Evolutionary conservation across 371 early-diverging fungal genomes (phyloP).

Genomic region (Funneliformis caledonium): DNA sequence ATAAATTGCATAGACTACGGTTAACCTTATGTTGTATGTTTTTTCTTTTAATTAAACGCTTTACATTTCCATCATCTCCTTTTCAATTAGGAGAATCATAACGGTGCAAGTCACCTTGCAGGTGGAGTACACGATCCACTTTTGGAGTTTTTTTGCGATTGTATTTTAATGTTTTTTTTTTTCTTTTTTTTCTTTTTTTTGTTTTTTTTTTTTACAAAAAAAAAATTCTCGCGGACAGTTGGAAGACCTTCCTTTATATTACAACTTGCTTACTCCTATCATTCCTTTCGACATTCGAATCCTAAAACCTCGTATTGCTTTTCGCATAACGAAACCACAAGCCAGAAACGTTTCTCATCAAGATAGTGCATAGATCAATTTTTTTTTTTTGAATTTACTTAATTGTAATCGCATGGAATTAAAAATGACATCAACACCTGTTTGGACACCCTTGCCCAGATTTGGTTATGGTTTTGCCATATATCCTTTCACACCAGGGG

Average conservation of each 20-base stretch:
- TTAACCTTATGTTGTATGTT: neutral
- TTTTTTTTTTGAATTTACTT: neutral
- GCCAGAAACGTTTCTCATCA: neutral
- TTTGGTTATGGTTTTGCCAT: conserved; percentile 41
- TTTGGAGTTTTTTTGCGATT: neutral
- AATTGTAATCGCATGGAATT: neutral
- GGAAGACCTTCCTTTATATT: neutral
- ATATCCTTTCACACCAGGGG: conserved; percentile 54
- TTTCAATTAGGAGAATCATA: conserved; percentile 4
- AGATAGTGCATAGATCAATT: neutral
- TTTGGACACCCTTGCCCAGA: conserved; percentile 34
- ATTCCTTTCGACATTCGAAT: neutral
- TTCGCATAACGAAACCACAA: conserved; percentile 5
- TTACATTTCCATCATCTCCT: neutral
- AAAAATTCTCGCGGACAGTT: neutral
- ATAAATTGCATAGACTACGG: neutral
- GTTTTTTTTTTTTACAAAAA: neutral
- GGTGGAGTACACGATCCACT: conserved; percentile 1
- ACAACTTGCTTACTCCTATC: neutral
- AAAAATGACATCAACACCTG: neutral
- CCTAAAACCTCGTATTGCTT: neutral
- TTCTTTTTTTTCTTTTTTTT: neutral
- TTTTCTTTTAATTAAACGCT: neutral
- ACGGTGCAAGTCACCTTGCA: conserved; percentile 13
- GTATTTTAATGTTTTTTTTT: neutral